Conservation (phyloP, 352 stramenopile species). For the Phytophthora citricola region DNA sequence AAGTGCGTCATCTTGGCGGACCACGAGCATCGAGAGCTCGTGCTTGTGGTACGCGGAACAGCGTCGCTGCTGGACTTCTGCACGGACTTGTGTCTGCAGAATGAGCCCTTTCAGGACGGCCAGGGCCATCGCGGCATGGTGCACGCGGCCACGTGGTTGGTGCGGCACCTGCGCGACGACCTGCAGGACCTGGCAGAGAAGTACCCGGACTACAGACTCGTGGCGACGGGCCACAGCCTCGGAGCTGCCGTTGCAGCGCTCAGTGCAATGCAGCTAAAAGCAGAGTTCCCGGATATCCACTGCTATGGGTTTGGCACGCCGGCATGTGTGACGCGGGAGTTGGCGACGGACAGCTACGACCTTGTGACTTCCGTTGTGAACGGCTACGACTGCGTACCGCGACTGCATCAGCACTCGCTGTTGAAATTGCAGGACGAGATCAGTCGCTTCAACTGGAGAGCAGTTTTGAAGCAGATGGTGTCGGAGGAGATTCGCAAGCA, state of each 20-base stretch:
- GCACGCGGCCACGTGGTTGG: conserved; percentile 75
- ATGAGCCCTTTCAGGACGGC: conserved; percentile 71
- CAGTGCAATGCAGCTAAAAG: conserved; percentile 56
- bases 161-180: conserved; percentile 59
- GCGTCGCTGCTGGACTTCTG: conserved; percentile 85
- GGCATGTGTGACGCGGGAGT: conserved; percentile 68
- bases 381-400: conserved; percentile 84
- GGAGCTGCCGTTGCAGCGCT: conserved; percentile 75
- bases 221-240: conserved; percentile 77
- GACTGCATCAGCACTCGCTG: conserved; percentile 81
- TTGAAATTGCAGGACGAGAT: conserved; percentile 72
- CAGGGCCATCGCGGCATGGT: conserved; percentile 87
- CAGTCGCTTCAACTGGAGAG: conserved; percentile 69
- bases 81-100: conserved; percentile 81
- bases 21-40: conserved; percentile 60
- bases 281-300: conserved; percentile 52
- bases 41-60: conserved; percentile 71
- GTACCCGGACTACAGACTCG: conserved; percentile 63
- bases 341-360: conserved; percentile 59
- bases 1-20: conserved; percentile 75
- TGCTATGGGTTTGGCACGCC: conserved; percentile 80
- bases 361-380: conserved; percentile 81
- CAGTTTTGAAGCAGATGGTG: conserved; percentile 60
- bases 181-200: conserved; percentile 45
- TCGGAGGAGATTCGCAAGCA: conserved; percentile 68